Conservation (phyloP, 495 filamentous ascomycete species). For the Neurospora sp. region DNA sequence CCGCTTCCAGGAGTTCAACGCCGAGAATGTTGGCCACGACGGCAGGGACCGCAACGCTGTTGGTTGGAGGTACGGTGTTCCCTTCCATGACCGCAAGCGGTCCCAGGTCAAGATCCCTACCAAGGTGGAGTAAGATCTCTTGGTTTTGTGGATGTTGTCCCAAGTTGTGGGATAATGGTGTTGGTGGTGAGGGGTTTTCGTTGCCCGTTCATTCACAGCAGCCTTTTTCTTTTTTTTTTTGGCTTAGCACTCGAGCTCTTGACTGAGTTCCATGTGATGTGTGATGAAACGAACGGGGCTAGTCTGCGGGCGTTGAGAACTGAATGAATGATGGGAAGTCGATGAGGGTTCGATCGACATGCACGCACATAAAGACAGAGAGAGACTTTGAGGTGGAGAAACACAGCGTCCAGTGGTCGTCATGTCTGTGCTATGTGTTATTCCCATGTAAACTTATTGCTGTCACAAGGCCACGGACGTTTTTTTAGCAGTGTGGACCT, state of each 20-base stretch:
- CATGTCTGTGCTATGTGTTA: neutral
- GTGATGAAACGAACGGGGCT: neutral
- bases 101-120: conserved; percentile 39
- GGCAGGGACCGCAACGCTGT: conserved; percentile 44
- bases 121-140: conserved; percentile 19
- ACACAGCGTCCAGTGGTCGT: neutral
- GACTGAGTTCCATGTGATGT: neutral
- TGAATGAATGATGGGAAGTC: neutral
- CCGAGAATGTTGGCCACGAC: conserved; percentile 33
- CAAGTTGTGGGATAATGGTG: neutral
- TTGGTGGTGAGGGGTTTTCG: neutral
- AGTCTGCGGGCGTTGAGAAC: neutral
- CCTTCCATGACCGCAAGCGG: conserved; percentile 36
- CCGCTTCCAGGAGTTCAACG: conserved; percentile 56
- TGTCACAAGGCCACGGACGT: neutral
- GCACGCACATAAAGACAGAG: neutral
- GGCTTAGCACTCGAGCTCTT: neutral
- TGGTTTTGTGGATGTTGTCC: neutral
- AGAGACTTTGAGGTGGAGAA: neutral
- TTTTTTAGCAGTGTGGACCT: neutral
- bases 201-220: neutral
- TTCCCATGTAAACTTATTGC: neutral
- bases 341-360: neutral
- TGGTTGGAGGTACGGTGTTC: conserved; percentile 50
- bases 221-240: neutral